Base-by-base conservation (phyloP, 2,329 filamentous ascomycete genomes). In the Periconia sp. region DNA sequence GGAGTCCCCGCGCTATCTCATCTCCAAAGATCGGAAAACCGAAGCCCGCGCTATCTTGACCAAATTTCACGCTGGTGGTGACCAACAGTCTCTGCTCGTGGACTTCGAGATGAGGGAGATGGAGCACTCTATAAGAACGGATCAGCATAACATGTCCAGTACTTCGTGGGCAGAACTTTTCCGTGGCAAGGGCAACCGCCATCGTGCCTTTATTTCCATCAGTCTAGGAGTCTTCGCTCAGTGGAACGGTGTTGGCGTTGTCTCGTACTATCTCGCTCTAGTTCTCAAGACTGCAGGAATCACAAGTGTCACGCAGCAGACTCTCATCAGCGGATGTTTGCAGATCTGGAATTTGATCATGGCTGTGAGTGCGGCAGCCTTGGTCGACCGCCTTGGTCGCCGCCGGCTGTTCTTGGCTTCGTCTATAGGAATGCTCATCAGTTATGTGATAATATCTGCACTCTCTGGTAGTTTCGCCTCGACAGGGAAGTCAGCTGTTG, bases 1-100 rank as follows among this genome's bases (percentile, higher is more conserved):
- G 48, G 34, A 67, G 69, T 44, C 57, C 68, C 19, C 76, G 8
- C 52, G 79, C 12, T 72, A 75, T 1, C 60, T 79, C 29, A 71
- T 80, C 9, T 61, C 79, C 1, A 74, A 73, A 7, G 78, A 77
- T 3, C 28, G 18, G 21, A 29, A 18, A 7, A n/a, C 18, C 5
- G 22, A 37, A 37, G 35, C 35, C 4, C 35, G 35, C 13, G 16
- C 7, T 3, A 18, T 29, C 26, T 15, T 37, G 15, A 24, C 23
- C 15, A 5, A 13, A 6, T 37, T 28, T 15, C 35, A 37, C 16
- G 35, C 35, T 15, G 23, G 23, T 23, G 46, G 41, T 1, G 56
- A 72, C 2, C 51, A 62, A 30, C 35, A 48, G 15, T 21, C 17
- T 8, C 17, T 15, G 16, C 36, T 40, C 12, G 36, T 32, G 6